These are phyloP conservation scores for Balakata baccata DNA, from an alignment of 345 rosid genomes.

Conservation along the genomic window DNA sequence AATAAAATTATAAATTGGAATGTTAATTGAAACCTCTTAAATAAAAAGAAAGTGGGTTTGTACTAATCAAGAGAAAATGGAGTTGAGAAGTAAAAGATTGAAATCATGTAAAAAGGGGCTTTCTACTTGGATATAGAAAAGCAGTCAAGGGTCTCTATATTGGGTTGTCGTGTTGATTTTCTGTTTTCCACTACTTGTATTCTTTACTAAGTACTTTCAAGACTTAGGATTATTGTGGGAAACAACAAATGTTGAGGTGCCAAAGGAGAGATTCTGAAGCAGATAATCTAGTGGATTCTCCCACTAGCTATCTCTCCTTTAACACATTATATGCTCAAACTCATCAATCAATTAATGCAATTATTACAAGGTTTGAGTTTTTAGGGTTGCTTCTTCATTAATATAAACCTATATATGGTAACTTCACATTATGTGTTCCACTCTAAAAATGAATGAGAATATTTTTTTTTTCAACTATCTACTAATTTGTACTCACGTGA, in stretches of 20 bases:
- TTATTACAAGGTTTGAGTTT: not conserved
- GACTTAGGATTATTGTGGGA: constrained; percentile 9
- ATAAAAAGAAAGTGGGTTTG: too few species aligned
- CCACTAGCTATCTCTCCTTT: constrained; percentile 18
- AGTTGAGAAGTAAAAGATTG: too few species aligned
- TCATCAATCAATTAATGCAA: not conserved
- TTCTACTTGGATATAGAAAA: constrained; percentile 1
- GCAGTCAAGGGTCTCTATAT: constrained; percentile 2
- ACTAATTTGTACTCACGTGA: too few species aligned
- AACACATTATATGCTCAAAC: constrained; percentile 4
- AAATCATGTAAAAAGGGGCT: not conserved
- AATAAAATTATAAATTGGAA: too few species aligned
- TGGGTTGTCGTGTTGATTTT: not conserved
- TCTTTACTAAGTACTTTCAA: not conserved
- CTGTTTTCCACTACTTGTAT: constrained; percentile 14
- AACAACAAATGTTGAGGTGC: constrained; percentile 11
- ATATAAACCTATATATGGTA: constrained; percentile 4
- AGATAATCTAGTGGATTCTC: constrained; percentile 26
- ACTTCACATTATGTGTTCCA: not conserved
- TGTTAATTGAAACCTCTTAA: too few species aligned
- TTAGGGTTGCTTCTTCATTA: constrained; percentile 13
- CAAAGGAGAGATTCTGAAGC: constrained; percentile 27
- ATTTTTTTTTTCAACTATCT: too few species aligned
- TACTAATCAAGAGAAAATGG: too few species aligned
- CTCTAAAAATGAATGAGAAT: too few species aligned